Percentiles rank a stretch among this genome's conserved stretches.
phyloP scores from a whole-genome alignment of 306 rosid genomes.

The Senna siamea region DNA sequence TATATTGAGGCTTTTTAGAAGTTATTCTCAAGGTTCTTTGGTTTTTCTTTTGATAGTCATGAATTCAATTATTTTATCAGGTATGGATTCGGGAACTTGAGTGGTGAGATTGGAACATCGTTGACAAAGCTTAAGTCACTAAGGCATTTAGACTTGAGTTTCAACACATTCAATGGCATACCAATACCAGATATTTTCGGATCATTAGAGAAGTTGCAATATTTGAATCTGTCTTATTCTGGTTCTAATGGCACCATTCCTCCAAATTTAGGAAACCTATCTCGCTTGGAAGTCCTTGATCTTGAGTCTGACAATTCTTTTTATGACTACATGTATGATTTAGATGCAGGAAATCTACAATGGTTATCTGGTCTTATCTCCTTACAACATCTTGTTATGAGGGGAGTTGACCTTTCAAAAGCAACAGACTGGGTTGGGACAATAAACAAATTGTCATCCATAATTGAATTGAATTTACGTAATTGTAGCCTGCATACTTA shows the following conservation, averaged over 20 bases:
- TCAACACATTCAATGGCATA: slow-evolving; percentile 42
- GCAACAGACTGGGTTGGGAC: slow-evolving; percentile 38
- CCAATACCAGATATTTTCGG: slow-evolving; percentile 48
- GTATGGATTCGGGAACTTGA: slow-evolving; percentile 43
- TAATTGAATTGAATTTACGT: slow-evolving; percentile 46
- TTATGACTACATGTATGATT: too few relatives aligned
- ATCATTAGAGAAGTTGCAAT: slow-evolving; percentile 44
- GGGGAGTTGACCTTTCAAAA: slow-evolving; percentile 44
- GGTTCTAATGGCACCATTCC: slow-evolving; percentile 48
- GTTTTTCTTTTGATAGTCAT: too few relatives aligned
- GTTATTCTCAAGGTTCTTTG: too few relatives aligned
- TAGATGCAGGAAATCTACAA: slow-evolving; percentile 33
- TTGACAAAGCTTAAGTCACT: slow-evolving; percentile 45
- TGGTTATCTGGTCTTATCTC: slow-evolving; percentile 46
- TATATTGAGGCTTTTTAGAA: too few relatives aligned
- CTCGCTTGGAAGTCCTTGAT: slow-evolving; percentile 47
- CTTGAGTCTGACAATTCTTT: too few relatives aligned
- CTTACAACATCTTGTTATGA: slow-evolving; percentile 48
- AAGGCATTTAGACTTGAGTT: slow-evolving; percentile 54
- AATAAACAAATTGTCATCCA: slow-evolving; percentile 35
- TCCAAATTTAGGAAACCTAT: slow-evolving; percentile 44
- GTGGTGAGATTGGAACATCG: slow-evolving; percentile 53
- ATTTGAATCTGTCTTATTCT: slow-evolving; percentile 49
- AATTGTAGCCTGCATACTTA: slow-evolving; percentile 25
- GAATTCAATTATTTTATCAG: neutral